Evolutionary conservation across 1,284 basidiomycete species (phyloP).

Genomic region (Tranzscheliella williamsii): DNA sequence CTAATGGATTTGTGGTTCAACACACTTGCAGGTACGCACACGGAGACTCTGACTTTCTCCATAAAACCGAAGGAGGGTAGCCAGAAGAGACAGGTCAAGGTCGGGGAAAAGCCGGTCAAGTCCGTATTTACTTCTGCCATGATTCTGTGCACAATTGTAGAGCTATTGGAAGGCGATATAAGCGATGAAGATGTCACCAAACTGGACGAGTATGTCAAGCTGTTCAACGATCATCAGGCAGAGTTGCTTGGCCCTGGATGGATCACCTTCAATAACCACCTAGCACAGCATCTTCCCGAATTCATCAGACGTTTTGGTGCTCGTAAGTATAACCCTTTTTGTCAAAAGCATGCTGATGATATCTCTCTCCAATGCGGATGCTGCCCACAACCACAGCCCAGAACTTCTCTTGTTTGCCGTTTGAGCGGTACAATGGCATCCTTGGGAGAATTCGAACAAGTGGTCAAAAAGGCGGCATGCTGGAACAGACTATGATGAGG

Average conservation of each 20-base stretch:
- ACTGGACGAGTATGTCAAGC: not conserved
- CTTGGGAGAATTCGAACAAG: not conserved
- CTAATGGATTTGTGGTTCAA: too few species aligned
- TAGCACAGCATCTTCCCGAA: not conserved
- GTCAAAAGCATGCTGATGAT: too few species aligned
- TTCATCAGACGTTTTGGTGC: constrained; percentile 2
- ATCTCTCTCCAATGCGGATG: too few species aligned
- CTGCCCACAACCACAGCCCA: too few species aligned
- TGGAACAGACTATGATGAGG: constrained; percentile 1
- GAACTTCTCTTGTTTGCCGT: constrained; percentile 1
- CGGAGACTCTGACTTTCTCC: too few species aligned
- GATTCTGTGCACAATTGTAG: constrained; percentile 1
- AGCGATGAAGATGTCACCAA: not conserved
- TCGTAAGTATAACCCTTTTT: too few species aligned
- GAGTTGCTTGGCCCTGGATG: constrained; percentile 2
- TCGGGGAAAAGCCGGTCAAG: too few species aligned
- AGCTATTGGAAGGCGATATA: not conserved
- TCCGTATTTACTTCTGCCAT: too few species aligned
- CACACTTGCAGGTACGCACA: too few species aligned
- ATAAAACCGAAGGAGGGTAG: too few species aligned
- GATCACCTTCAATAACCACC: constrained; percentile 5
- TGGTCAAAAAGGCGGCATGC: not conserved
- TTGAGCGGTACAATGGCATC: constrained; percentile 3
- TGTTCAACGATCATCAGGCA: not conserved
- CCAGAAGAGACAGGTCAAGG: too few species aligned